Conservation (phyloP, 345 rosid genomes). For the Atalantia buxifolia region DNA sequence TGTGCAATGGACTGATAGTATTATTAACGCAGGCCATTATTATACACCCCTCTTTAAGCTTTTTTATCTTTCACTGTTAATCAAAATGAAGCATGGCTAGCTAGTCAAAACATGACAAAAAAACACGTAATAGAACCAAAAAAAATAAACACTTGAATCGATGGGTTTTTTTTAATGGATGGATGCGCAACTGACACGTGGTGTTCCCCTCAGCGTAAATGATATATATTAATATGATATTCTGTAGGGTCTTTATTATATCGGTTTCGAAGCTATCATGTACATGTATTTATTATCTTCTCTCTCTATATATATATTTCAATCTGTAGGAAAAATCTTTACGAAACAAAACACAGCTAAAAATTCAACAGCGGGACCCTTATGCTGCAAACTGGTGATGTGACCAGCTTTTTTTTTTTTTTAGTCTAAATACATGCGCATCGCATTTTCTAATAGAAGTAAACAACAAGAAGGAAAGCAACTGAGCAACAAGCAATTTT, state of each 20-base stretch:
- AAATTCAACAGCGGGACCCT: background rate
- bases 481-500: too few species aligned
- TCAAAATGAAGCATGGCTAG: background rate
- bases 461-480: background rate
- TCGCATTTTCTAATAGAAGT: background rate
- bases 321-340: background rate
- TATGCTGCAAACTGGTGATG: background rate
- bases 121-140: too few species aligned
- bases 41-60: background rate
- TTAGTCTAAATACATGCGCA: background rate
- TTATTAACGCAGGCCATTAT: background rate
- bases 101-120: background rate
- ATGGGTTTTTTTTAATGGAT: too few species aligned
- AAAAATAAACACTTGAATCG: too few species aligned
- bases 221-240: background rate
- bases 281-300: too few species aligned
- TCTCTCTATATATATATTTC: background rate
- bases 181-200: too few species aligned
- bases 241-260: background rate
- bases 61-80: background rate
- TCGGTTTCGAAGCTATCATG: background rate
- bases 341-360: background rate
- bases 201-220: too few species aligned
- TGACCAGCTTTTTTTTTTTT: background rate
- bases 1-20: slow-evolving; percentile 5